Conservation (phyloP, 495 filamentous ascomycete genomes). For the Hypoxylon fuscum region DNA sequence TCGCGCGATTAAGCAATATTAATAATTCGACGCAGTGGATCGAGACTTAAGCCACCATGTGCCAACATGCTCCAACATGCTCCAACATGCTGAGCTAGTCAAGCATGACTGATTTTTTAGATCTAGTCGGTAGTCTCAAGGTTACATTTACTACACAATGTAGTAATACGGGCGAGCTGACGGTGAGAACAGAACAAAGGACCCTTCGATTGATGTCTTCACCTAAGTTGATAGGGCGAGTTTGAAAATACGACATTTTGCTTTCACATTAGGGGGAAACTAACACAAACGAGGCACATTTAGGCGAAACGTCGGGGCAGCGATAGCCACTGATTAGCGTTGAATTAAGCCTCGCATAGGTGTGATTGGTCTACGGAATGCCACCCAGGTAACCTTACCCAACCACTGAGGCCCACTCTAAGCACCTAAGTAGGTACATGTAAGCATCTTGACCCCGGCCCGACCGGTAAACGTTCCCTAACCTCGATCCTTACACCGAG, state of each 20-base stretch:
- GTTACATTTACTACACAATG: no score
- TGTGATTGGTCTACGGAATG: conserved; percentile 29
- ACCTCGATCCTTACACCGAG: conserved; percentile 12
- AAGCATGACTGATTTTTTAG: no score
- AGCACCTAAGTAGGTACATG: no score
- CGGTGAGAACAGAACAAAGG: no score
- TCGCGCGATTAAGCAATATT: neutral
- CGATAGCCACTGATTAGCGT: conserved; percentile 11
- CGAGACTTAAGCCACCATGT: no score
- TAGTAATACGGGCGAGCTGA: no score
- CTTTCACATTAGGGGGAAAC: neutral
- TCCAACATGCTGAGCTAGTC: no score
- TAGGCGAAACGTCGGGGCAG: conserved; percentile 30
- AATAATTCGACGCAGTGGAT: neutral
- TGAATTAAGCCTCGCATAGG: conserved; percentile 11
- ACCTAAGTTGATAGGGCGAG: neutral
- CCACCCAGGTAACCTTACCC: conserved; percentile 6
- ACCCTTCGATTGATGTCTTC: no score
- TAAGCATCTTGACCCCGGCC: neutral
- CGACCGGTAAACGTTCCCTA: conserved; percentile 1
- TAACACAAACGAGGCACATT: conserved; percentile 26
- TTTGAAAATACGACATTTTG: conserved; percentile 1
- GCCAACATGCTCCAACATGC: no score
- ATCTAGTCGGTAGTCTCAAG: no score
- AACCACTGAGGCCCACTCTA: neutral